phyloP scores from a whole-genome alignment of 164 flowering plant genomes.

The Kingdonia uniflora region DNA sequence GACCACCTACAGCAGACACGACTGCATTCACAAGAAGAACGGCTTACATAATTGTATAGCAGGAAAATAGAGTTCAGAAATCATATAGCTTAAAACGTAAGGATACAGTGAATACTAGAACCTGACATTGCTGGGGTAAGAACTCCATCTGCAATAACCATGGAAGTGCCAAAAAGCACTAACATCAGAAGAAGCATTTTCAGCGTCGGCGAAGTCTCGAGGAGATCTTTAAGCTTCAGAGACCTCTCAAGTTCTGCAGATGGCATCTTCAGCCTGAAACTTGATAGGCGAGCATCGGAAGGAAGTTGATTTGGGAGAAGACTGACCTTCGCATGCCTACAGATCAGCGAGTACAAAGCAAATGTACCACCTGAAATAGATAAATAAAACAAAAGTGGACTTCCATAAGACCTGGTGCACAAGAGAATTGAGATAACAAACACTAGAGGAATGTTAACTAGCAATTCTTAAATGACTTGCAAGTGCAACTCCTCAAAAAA shows the following conservation, averaged over 20 bases:
- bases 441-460: no score
- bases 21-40: slow-evolving; percentile 37
- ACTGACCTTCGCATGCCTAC: slow-evolving; percentile 96
- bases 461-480: no score
- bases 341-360: slow-evolving; percentile 93
- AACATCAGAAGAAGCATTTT: slow-evolving; percentile 75
- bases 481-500: no score
- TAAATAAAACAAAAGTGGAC: neutral
- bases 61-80: no score
- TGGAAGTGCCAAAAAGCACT: slow-evolving; percentile 92
- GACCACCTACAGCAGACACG: slow-evolving; percentile 86
- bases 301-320: slow-evolving; percentile 95
- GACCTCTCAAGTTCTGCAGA: slow-evolving; percentile 98
- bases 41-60: no score
- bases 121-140: slow-evolving; percentile 99
- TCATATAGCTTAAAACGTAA: no score
- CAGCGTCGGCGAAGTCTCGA: slow-evolving; percentile 68
- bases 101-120: slow-evolving; percentile 12
- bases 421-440: no score
- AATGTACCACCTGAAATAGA: slow-evolving; percentile 87
- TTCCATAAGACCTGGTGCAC: no score
- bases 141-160: slow-evolving; percentile 95
- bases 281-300: slow-evolving; percentile 97
- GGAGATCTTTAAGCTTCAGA: slow-evolving; percentile 77
- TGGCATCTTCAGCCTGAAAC: slow-evolving; percentile 96